Base-by-base conservation (phyloP, 2,329 filamentous ascomycete species). In the Cercospora janseana region DNA sequence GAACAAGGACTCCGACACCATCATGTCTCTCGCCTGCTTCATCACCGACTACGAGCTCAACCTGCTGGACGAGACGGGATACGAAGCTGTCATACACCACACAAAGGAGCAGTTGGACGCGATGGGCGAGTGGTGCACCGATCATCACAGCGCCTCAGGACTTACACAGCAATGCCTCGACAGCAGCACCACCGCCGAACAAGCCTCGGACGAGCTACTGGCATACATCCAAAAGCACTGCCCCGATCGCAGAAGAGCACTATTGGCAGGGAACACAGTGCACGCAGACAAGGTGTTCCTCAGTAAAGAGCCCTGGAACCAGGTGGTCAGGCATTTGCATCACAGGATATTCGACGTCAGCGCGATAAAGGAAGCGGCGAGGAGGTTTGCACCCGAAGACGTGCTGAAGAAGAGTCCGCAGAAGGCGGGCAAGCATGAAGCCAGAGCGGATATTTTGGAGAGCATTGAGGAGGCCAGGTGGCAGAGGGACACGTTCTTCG, bases 321-420 rank as follows among this genome's bases (percentile, higher is more conserved):
- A 77, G 52, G 82, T 95, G 2, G 72, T 88, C 41, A 80, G 86
- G 49, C 82, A 93, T 69, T 74, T 98, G 59, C 87, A 95, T 70
- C 90, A 98, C 71, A 82, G 93, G 12, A 87, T 98, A 56, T 73
- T 97, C 40, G 93, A 98, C 67, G 89, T 97, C 47, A 96, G 90
- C 69, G 80, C 83, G 38, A 81, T 97, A 64, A 97, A 97, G 72
- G 93, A 98, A 74, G 91, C 88, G 16, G 87, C 85, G 13, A 80
- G 82, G 57, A 79, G 92, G 37, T 98, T 93, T 92, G 84, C 82
- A 34, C 76, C 78, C 1, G 68, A 75, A n/a, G 75, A 80, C 6
- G 67, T 87, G 6, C 64, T 87, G 54, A 73, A 74, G 48, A 74
- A 75, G 35, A 82, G 80, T 21, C 91, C 92, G 9, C 70, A 65